Conservation (phyloP, 192 early-diverging fungal species). For the Chytriomyces sp. region DNA sequence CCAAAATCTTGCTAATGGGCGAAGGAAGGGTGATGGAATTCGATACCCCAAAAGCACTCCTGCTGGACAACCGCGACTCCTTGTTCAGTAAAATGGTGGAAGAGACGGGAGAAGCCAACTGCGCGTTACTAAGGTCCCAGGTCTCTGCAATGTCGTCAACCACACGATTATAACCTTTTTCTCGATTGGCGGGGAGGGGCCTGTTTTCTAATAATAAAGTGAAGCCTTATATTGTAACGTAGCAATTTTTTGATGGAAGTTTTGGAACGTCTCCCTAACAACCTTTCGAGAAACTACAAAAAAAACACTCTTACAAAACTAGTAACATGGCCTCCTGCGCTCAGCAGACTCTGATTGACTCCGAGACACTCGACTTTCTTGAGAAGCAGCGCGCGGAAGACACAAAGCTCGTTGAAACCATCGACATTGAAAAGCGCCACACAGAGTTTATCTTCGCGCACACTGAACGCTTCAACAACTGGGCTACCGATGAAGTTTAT, state of each 20-base stretch:
- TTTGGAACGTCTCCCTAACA: no score
- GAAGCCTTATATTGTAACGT: no score
- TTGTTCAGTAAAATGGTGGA: slow-evolving; percentile 65
- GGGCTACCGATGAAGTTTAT: not conserved
- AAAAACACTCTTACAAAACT: not conserved
- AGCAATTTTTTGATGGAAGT: no score
- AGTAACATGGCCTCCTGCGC: not conserved
- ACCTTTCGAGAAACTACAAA: slow-evolving; percentile 25
- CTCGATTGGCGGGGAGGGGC: no score
- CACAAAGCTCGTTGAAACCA: not conserved
- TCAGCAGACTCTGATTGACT: not conserved
- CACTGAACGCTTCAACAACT: not conserved
- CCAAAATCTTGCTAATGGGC: slow-evolving; percentile 51
- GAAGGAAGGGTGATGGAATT: slow-evolving; percentile 53
- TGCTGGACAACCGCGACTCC: slow-evolving; percentile 47
- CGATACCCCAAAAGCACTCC: slow-evolving; percentile 55
- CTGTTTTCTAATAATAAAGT: no score
- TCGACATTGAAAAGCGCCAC: not conserved
- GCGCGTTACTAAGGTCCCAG: slow-evolving; percentile 52
- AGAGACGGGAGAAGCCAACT: slow-evolving; percentile 67
- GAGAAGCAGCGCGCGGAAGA: not conserved
- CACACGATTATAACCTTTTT: no score
- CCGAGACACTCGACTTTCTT: not conserved
- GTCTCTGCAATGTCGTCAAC: not conserved
- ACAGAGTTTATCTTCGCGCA: not conserved